Conservation (phyloP, 139 green algal genomes). For the Nannochloris sp. region DNA sequence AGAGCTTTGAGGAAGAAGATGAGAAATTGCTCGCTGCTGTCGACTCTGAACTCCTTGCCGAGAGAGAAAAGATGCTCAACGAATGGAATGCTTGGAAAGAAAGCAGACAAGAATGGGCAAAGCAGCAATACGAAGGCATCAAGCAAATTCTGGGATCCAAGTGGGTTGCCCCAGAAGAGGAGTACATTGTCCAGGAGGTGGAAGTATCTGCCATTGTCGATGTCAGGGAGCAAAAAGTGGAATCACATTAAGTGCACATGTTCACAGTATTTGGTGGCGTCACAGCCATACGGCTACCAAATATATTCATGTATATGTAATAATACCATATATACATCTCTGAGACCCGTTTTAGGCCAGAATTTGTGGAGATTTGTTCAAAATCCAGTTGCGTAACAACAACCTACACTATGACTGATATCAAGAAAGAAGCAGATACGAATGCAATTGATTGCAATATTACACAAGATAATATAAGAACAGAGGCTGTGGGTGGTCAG, state of each 20-base stretch:
- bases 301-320: neutral
- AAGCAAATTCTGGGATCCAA: conserved; percentile 35
- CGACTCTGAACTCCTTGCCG: conserved; percentile 65
- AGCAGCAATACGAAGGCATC: conserved; percentile 6
- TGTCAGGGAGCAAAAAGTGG: conserved; percentile 56
- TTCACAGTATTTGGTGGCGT: too few relatives aligned
- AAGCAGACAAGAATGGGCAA: conserved; percentile 16
- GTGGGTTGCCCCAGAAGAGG: conserved; percentile 1
- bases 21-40: conserved; percentile 66
- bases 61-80: conserved; percentile 53
- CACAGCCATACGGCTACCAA: too few relatives aligned
- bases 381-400: neutral
- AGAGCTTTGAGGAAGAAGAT: conserved; percentile 91
- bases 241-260: neutral
- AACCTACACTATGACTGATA: neutral
- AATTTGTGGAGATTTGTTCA: neutral
- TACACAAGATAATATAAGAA: neutral
- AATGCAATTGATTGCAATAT: neutral
- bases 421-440: neutral
- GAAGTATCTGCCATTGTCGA: conserved; percentile 65
- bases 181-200: conserved; percentile 49
- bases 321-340: neutral
- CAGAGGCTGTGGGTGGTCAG: neutral
- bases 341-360: neutral
- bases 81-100: conserved; percentile 58